Base-by-base conservation (phyloP, 495 filamentous ascomycete species). In the Aspergillus heteromorphus region DNA sequence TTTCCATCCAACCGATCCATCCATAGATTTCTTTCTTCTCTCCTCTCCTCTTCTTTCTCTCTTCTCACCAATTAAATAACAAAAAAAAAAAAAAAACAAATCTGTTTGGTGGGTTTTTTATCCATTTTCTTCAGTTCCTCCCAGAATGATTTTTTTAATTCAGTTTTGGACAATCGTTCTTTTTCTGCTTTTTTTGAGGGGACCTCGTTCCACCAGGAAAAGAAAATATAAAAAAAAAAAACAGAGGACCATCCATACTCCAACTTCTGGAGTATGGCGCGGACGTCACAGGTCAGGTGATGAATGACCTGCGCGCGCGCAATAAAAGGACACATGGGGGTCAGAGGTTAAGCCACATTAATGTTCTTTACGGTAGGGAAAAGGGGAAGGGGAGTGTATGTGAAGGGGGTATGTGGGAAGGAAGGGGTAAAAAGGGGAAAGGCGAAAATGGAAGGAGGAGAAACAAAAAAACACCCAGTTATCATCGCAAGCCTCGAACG, bases 291-390 rank as follows among this genome's bases (percentile, higher is more conserved):
- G 11, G 43, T 53, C n/a, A 51, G 36, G 38, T 49, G n/a, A n/a
- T n/a, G n/a, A 38, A 25, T 13, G 36, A 43, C 34, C 34, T 51
- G 36, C 17, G 2, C 18, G 27, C 16, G 14, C n/a, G 7, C 4
- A 18, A 2, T 21, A 42, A 43, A 49, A 42, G 23, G 19, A 19
- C 20, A 55, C 34, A 42, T 41, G 50, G 43, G 43, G 56, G 48
- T 20, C 51, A 52, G 52, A 58, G 57, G 61, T 64, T 54, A 55
- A 68, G 62, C 68, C 70, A 73, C 68, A 71, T 68, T 63, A 73
- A 67, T 65, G 59, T 49, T 65, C 58, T 60, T 53, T 62, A 40
- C 16, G 55, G n/a, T n/a, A n/a, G n/a, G n/a, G n/a, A n/a, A n/a
- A n/a, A n/a, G n/a, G n/a, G n/a, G n/a, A 18, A 49, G 18, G 38